These are phyloP conservation scores for Pseudopithomyces chartarum DNA, from an alignment of 2,329 filamentous ascomycete species.

Conservation along the genomic window DNA sequence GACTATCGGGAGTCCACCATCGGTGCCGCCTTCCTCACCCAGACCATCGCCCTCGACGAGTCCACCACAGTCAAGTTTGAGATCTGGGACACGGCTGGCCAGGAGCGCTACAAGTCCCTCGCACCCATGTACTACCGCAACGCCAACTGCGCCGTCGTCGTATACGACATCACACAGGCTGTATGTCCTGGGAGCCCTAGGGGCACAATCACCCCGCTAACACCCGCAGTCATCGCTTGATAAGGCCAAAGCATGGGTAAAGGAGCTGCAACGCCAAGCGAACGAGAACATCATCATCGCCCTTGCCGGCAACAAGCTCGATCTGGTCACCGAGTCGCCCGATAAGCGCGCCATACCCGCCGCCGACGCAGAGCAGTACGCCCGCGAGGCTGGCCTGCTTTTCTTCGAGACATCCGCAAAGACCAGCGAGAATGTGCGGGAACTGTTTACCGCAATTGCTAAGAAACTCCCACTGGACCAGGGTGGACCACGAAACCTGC, in stretches of 20 bases:
- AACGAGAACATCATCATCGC: conserved; percentile 99
- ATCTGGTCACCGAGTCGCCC: conserved; percentile 90
- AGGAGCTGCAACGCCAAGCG: conserved; percentile 96
- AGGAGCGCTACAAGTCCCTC: conserved; percentile 98
- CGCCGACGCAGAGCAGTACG: conserved; percentile 93
- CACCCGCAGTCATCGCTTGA: conserved; percentile 81
- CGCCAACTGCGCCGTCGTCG: conserved; percentile 97
- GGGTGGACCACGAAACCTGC: conserved; percentile 85
- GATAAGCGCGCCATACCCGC: conserved; percentile 92
- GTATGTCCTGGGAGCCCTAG: conserved; percentile 61
- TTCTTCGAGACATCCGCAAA: conserved; percentile 99
- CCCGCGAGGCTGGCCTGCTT: conserved; percentile 86
- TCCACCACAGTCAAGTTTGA: conserved; percentile 99
- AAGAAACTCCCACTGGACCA: conserved; percentile 98
- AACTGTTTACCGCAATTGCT: conserved; percentile 95
- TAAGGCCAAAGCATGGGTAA: conserved; percentile 99
- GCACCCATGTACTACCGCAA: conserved; percentile 99
- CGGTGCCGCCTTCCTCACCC: conserved; percentile 96
- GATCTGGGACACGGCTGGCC: conserved; percentile 91
- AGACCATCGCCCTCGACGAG: conserved; percentile 97
- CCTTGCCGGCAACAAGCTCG: conserved; percentile 76
- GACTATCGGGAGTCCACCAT: conserved; percentile 97
- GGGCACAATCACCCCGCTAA: conserved; percentile 25
- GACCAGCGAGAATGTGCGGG: conserved; percentile 92
- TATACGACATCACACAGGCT: conserved; percentile 99